Conservation (phyloP, 352 stramenopile genomes). For the Globisporangium paddicum region DNA sequence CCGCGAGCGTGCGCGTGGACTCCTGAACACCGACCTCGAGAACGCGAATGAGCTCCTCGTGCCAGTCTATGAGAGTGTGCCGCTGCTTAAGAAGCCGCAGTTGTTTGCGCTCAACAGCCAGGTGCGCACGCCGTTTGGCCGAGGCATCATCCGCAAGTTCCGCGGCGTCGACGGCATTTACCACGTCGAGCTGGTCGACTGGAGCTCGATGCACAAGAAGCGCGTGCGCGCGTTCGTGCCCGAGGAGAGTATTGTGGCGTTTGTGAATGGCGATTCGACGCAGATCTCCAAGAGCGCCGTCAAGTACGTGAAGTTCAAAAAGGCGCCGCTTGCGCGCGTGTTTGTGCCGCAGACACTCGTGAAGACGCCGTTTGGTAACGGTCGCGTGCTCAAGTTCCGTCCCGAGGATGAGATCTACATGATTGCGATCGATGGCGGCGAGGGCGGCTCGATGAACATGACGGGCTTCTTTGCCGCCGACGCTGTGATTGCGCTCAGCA, state of each 20-base stretch:
- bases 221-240: conserved; percentile 50
- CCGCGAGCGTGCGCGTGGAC: conserved; percentile 47
- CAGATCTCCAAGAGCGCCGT: conserved; percentile 36
- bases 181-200: conserved; percentile 72
- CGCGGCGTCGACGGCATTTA: conserved; percentile 76
- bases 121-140: conserved; percentile 61
- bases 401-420: conserved; percentile 67
- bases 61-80: conserved; percentile 20
- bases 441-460: conserved; percentile 28
- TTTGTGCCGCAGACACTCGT: conserved; percentile 52
- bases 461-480: conserved; percentile 45
- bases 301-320: conserved; percentile 56
- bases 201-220: conserved; percentile 31
- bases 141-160: conserved; percentile 67
- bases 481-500: conserved; percentile 37
- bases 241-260: conserved; percentile 45
- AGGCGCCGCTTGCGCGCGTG: conserved; percentile 30
- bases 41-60: conserved; percentile 61
- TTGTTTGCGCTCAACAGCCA: conserved; percentile 48
- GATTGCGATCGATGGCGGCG: conserved; percentile 38
- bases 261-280: conserved; percentile 32
- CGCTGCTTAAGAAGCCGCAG: conserved; percentile 56
- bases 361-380: conserved; percentile 76
- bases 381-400: conserved; percentile 57
- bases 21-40: conserved; percentile 65